Base-by-base conservation (phyloP, 805 yeast genomes). In the Cyberlindnera suaveolens region DNA sequence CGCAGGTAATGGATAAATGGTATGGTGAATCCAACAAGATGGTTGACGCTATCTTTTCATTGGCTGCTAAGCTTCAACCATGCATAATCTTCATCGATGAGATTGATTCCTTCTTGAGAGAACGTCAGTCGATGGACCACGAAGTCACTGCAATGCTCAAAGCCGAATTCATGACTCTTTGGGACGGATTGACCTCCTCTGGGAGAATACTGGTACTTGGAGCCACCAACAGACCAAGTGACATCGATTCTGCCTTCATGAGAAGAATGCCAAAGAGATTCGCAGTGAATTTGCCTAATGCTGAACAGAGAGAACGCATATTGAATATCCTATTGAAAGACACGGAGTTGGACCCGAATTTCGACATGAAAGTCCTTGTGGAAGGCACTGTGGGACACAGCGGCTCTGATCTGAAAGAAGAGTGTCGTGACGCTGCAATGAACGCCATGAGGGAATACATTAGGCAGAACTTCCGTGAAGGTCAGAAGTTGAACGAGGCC, bases 61-160 rank as follows among this genome's bases (percentile, higher is more conserved):
- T 91, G 43, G 98, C 97, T 4, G 72, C 77, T 47, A 91, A 93
- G 59, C 72, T 91, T 34, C 88, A 88, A 62, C 99, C 99, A 2
- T 89, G 97, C 63, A 93, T 91, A 49, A 81, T 91, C 38, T 91
- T 91, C 64, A 87, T 91, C 47, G 99, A 91, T 65, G 99, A 91
- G 64, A 93, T 91, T 46, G 99, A 91, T 67, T 87, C 97, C 6
- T 89, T 91, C 58, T 70, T 91, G 53, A 76, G 97, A 52, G 96
- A 88, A 58, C 74, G 99, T 49, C 75, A 82, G 16, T 75, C 87
- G 1, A 70, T 72, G 39, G 99, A 91, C 64, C 97, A 91, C 65
- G 99, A 91, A 64, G 89, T 87, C n/a, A 89, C 96, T 27, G 87
- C 96, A 1, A 82, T 84, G 75, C 70, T 91, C 48, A 91, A 91